Evolutionary conservation across 2,329 filamentous ascomycete genomes (phyloP), one percentile per base, ranked within the genome.

Genomic region (Paramyrothecium sp.): DNA sequence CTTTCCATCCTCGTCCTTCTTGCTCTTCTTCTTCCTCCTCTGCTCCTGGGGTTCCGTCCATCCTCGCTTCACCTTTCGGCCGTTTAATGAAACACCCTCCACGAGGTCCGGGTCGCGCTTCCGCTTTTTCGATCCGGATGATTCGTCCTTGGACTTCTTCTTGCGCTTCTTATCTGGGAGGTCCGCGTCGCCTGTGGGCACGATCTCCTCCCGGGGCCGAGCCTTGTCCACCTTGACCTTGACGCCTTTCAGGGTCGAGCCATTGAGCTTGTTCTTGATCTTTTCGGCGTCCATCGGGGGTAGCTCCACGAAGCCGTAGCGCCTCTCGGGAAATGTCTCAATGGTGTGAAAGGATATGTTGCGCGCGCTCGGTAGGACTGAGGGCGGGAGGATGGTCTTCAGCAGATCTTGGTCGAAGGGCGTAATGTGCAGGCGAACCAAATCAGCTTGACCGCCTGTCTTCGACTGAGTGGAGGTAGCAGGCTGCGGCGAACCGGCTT

Each of bases 311-410:
- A 90, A 99, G 56, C 94, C 95, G 85, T 92, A 99, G 54, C 85
- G 88, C 70, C 86, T 89, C 63, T 99, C 95, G 16, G 94, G 94
- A 61, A 96, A 97, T 1, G 93, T 93, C 69, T 92, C 85, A 63
- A 97, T 77, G 5, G 81, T 80, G 74, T 98, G 94, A 75, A 89
- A 97, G n/a, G 93, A 97, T 54, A 97, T 84, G 69, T 92, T 91
- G 60, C 86, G 86, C 20, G 91, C 91, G 50, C 79, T 78, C 16
- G 86, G 80, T 38, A 86, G 83, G 16, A 91, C 69, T 1, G 88
- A 83, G 1, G 88, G 79, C 21, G 91, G 87, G 51, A 99, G 74
- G 58, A 96, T 84, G 52, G 89, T 80, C 56, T 84, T 82, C 56
- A 95, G 79, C 19, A 98, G 83, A 8, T 89, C 85, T 44, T 89